Percentiles rank a stretch among this genome's conserved stretches.
Conservation (phyloP, 176 grass and related monocot species). For the Avena eriantha region DNA sequence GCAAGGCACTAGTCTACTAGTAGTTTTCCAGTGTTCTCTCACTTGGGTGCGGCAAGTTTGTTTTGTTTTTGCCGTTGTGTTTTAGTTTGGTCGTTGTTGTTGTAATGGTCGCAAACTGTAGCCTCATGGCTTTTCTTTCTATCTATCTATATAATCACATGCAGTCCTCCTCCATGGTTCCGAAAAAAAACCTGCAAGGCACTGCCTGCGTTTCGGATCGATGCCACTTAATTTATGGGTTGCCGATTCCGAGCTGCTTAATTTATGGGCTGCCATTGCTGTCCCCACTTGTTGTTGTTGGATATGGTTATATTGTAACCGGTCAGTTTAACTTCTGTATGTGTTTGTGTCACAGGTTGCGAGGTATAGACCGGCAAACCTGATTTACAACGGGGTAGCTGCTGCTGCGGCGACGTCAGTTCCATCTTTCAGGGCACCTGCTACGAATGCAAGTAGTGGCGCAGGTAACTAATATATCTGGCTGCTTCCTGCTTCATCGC, state of each 20-base stretch:
- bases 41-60: too few relatives aligned
- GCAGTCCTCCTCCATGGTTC: too few relatives aligned
- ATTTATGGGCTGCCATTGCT: neutral
- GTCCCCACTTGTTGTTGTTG: neutral
- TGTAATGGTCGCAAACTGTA: too few relatives aligned
- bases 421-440: conserved; percentile 20
- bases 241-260: neutral
- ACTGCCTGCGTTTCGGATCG: neutral
- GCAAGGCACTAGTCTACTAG: too few relatives aligned
- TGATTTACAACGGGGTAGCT: neutral
- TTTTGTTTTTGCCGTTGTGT: too few relatives aligned
- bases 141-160: too few relatives aligned
- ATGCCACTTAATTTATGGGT: neutral
- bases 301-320: neutral
- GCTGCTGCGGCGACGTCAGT: neutral
- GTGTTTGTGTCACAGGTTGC: neutral
- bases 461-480: conserved; percentile 15
- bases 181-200: neutral
- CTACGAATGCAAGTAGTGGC: neutral
- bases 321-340: neutral
- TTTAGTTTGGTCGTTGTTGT: too few relatives aligned
- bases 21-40: too few relatives aligned
- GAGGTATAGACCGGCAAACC: neutral
- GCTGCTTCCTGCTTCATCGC: neutral
- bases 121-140: too few relatives aligned